These are phyloP conservation scores for Arthroderma sp. DNA, from an alignment of 2,329 filamentous ascomycete genomes.

Conservation along the genomic window DNA sequence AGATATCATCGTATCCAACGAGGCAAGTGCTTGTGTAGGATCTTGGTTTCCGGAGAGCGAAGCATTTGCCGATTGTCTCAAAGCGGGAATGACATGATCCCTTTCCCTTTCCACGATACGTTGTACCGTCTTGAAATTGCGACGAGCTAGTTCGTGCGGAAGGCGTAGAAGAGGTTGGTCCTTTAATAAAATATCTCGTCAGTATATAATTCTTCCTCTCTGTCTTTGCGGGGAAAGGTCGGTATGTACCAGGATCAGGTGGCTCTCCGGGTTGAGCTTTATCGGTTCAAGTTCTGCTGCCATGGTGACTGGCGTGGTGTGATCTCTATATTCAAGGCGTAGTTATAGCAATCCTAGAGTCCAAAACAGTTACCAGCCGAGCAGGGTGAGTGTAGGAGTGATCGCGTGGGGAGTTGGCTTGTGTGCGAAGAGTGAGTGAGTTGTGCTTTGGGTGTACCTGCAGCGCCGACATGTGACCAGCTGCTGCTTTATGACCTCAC, in stretches of 20 bases:
- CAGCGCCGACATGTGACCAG: too few species aligned
- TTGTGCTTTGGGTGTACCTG: neutral
- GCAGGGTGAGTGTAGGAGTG: neutral
- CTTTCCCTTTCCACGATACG: conserved; percentile 37
- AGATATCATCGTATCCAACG: conserved; percentile 71
- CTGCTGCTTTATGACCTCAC: too few species aligned
- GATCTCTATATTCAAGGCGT: neutral
- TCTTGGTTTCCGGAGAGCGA: conserved; percentile 52
- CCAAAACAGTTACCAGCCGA: neutral
- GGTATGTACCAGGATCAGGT: conserved; percentile 35
- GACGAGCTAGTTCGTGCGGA: conserved; percentile 81
- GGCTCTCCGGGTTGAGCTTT: conserved; percentile 40
- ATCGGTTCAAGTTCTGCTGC: conserved; percentile 36
- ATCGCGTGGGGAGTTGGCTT: neutral
- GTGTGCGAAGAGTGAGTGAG: neutral
- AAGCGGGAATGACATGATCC: conserved; percentile 36
- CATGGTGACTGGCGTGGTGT: conserved; percentile 19
- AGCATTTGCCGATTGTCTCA: conserved; percentile 46
- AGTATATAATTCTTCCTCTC: neutral
- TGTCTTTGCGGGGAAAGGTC: conserved; percentile 9
- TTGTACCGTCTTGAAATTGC: conserved; percentile 74
- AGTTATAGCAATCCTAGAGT: neutral
- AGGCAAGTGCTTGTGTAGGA: conserved; percentile 61
- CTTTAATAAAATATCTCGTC: conserved; percentile 33
- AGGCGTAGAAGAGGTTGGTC: conserved; percentile 91